These are phyloP conservation scores for Coprinellus aureogranulatus DNA, from an alignment of 768 basidiomycete species.

Conservation along the genomic window DNA sequence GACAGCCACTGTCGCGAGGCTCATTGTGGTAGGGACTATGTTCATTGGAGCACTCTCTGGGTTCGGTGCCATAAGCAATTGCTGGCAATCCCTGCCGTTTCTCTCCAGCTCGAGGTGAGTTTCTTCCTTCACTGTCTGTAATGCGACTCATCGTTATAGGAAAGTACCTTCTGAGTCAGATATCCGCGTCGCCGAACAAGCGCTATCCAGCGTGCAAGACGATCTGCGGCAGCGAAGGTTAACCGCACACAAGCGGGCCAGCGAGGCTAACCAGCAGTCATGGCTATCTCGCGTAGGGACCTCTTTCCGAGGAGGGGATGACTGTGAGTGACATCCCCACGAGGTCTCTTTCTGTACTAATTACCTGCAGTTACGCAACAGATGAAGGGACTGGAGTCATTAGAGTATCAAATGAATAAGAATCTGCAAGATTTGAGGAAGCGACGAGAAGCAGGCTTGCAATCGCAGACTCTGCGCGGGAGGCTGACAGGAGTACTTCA, in stretches of 20 bases:
- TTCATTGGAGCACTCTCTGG: conserved; percentile 81
- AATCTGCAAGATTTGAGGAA: conserved; percentile 52
- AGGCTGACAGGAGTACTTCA: conserved; percentile 45
- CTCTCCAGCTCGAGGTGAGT: conserved; percentile 28
- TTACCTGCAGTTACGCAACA: conserved; percentile 59
- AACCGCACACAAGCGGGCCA: conserved; percentile 15
- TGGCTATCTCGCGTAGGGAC: conserved; percentile 54
- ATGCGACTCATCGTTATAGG: conserved; percentile 18
- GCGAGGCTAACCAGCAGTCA: conserved; percentile 12
- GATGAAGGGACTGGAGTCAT: conserved; percentile 59
- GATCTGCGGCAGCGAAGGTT: conserved; percentile 41
- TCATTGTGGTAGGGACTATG: conserved; percentile 73
- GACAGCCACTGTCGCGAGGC: conserved; percentile 54
- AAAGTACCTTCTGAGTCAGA: conserved; percentile 48
- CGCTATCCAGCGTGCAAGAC: conserved; percentile 56
- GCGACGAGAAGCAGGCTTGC: conserved; percentile 48
- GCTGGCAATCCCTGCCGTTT: conserved; percentile 58
- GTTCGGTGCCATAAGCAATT: conserved; percentile 69
- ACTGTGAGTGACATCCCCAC: no score
- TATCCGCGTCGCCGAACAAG: conserved; percentile 53
- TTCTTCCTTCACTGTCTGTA: neutral
- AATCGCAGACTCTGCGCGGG: conserved; percentile 55
- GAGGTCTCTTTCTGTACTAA: no score
- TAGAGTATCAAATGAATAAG: conserved; percentile 65
- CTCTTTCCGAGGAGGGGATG: conserved; percentile 48